Conservation (phyloP, 1,284 basidiomycete genomes). For the Malassezia arunalokei region DNA sequence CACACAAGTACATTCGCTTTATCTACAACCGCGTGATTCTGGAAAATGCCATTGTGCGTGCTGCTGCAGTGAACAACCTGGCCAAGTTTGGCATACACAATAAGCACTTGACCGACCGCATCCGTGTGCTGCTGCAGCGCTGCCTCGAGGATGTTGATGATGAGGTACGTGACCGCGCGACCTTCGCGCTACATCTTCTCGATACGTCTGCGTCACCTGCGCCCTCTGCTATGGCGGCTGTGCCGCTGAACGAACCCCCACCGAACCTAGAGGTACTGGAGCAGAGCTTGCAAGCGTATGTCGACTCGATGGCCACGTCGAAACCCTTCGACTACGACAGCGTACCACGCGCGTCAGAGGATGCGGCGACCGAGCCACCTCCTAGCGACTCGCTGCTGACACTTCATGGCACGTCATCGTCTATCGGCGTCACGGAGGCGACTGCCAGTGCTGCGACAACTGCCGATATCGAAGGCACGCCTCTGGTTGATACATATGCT, state of each 20-base stretch:
- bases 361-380: neutral
- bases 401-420: constrained; percentile 50
- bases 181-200: constrained; percentile 68
- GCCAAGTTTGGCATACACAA: constrained; percentile 92
- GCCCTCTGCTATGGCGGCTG: constrained; percentile 52
- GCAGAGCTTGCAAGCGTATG: constrained; percentile 29
- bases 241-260: constrained; percentile 57
- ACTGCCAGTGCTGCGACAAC: neutral
- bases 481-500: constrained; percentile 35
- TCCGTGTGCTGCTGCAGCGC: constrained; percentile 58
- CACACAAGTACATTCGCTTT: constrained; percentile 96
- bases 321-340: constrained; percentile 30
- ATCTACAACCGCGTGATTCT: constrained; percentile 99
- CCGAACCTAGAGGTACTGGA: constrained; percentile 41
- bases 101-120: constrained; percentile 64
- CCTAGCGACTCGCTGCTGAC: neutral
- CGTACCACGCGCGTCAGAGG: constrained; percentile 25
- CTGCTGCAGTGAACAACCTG: constrained; percentile 83
- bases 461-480: neutral
- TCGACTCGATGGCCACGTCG: constrained; percentile 22
- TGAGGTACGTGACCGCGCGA: constrained; percentile 94
- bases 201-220: constrained; percentile 38
- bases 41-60: constrained; percentile 94
- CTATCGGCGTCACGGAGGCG: neutral
- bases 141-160: constrained; percentile 98